Evolutionary conservation across 148 eudicot genomes (phyloP).

Genomic region (Rhododendron henanense): DNA sequence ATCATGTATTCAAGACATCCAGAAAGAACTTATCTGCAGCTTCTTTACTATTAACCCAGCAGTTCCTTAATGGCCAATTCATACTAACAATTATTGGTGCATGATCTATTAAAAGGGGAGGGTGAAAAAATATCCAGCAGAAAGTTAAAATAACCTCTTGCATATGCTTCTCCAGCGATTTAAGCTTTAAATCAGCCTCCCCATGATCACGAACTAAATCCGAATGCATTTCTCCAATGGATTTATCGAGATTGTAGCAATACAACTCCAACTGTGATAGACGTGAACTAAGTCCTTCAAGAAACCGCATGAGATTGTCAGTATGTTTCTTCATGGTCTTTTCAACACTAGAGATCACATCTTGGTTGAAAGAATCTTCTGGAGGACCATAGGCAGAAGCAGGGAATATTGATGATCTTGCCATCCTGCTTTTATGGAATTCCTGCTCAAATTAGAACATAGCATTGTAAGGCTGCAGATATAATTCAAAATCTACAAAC

Average conservation of each 20-base stretch:
- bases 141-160: slow-evolving; percentile 65
- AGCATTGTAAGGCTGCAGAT: background rate
- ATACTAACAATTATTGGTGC: background rate
- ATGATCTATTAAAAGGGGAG: background rate
- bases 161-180: slow-evolving; percentile 84
- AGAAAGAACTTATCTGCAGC: background rate
- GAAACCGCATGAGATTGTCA: slow-evolving; percentile 95
- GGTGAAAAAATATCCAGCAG: background rate
- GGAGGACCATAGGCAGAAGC: slow-evolving; percentile 62
- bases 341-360: slow-evolving; percentile 65
- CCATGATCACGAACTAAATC: slow-evolving; percentile 81
- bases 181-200: slow-evolving; percentile 81
- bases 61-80: background rate
- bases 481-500: background rate
- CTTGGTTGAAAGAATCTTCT: slow-evolving; percentile 70
- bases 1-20: background rate
- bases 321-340: slow-evolving; percentile 84
- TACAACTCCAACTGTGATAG: slow-evolving; percentile 42
- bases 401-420: slow-evolving; percentile 76
- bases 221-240: slow-evolving; percentile 94
- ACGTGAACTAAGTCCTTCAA: slow-evolving; percentile 95
- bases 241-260: slow-evolving; percentile 95
- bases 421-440: slow-evolving; percentile 86
- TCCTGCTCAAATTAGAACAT: slow-evolving; percentile 49
- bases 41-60: background rate